phyloP scores from a whole-genome alignment of 1,139 yeast genomes.

The Blastobotrys illinoisensis region DNA sequence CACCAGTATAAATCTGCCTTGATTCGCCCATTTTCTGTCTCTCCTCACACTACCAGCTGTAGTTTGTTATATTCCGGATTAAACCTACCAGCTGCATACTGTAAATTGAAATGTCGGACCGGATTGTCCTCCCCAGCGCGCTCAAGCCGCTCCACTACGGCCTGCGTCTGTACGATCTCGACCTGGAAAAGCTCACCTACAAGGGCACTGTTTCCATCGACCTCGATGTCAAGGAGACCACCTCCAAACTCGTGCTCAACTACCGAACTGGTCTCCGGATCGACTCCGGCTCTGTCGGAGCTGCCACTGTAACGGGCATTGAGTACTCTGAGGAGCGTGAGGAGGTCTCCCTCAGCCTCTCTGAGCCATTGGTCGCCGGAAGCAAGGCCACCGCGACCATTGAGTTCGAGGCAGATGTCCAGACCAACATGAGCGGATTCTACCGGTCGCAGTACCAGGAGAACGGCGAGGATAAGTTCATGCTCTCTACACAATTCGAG shows the following conservation, averaged over 20 bases:
- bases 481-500: conserved; percentile 85
- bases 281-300: conserved; percentile 16
- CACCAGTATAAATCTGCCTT: background rate
- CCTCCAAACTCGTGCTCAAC: conserved; percentile 32
- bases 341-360: conserved; percentile 30
- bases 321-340: conserved; percentile 30
- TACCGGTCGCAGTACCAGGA: conserved; percentile 67
- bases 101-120: conserved; percentile 28
- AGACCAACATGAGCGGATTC: conserved; percentile 76
- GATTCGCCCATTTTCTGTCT: background rate
- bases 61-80: no score
- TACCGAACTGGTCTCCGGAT: conserved; percentile 22
- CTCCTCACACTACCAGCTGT: background rate
- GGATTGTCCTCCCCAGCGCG: conserved; percentile 51
- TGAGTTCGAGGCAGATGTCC: conserved; percentile 43
- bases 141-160: conserved; percentile 48
- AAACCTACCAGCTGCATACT: no score
- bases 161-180: conserved; percentile 39
- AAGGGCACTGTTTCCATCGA: conserved; percentile 49
- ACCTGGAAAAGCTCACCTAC: conserved; percentile 45
- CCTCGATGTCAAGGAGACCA: conserved; percentile 39
- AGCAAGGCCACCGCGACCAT: conserved; percentile 28
- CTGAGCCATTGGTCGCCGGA: conserved; percentile 8
- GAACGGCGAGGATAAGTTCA: conserved; percentile 53
- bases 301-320: conserved; percentile 22